Evolutionary conservation across 495 filamentous ascomycete species (phyloP).

Genomic region (Rostrohypoxylon terebratum): DNA sequence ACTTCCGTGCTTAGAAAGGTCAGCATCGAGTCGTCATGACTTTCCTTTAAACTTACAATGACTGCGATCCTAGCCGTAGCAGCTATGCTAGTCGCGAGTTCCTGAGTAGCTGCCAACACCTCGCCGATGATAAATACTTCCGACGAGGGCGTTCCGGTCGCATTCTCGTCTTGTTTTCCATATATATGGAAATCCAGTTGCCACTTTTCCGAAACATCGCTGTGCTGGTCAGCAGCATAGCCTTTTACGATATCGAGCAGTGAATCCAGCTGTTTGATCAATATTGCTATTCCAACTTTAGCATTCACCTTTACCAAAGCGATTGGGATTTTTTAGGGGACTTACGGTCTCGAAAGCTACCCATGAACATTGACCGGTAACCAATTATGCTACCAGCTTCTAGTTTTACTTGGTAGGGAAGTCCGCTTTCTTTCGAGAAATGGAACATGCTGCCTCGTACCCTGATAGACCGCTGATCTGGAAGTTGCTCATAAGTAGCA

Average conservation of each 20-base stretch:
- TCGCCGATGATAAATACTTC: slow-evolving; percentile 60
- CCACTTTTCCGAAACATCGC: slow-evolving; percentile 40
- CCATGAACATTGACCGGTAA: slow-evolving; percentile 60
- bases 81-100: slow-evolving; percentile 54
- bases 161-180: slow-evolving; percentile 49
- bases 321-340: not conserved
- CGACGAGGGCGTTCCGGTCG: slow-evolving; percentile 20
- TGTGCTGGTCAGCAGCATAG: slow-evolving; percentile 47
- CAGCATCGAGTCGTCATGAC: not conserved
- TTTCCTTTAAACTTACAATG: slow-evolving; percentile 35
- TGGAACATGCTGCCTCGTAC: slow-evolving; percentile 55
- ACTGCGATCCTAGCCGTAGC: slow-evolving; percentile 50
- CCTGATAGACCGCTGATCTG: slow-evolving; percentile 54
- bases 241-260: slow-evolving; percentile 48
- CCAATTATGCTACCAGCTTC: slow-evolving; percentile 57
- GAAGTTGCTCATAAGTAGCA: slow-evolving; percentile 55
- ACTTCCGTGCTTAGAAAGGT: slow-evolving; percentile 54
- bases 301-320: not conserved
- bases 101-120: slow-evolving; percentile 56
- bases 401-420: slow-evolving; percentile 59
- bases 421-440: slow-evolving; percentile 25
- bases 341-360: slow-evolving; percentile 58
- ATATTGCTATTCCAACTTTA: slow-evolving; percentile 48
- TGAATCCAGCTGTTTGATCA: slow-evolving; percentile 55
- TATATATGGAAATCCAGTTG: slow-evolving; percentile 58